These are phyloP conservation scores for Clohesyomyces aquaticus DNA, from an alignment of 495 filamentous ascomycete genomes.

Conservation along the genomic window DNA sequence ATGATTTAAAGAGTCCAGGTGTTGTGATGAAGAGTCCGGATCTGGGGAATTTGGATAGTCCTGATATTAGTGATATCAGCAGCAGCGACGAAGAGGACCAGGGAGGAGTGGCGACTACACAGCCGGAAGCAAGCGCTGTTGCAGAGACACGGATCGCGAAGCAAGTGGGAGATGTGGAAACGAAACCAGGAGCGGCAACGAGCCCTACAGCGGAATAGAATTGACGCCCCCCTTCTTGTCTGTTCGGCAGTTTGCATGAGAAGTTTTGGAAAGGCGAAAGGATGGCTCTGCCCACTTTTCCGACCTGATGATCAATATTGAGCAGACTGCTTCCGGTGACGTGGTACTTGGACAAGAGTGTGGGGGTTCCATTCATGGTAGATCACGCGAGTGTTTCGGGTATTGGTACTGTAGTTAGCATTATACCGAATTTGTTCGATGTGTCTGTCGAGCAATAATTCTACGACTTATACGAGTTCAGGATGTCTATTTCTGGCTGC, in stretches of 20 bases:
- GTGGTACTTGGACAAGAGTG: not conserved
- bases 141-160: no score
- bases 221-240: not conserved
- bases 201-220: not conserved
- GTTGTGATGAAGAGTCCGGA: constrained; percentile 48
- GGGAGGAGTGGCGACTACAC: constrained; percentile 8
- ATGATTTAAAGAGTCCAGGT: constrained; percentile 29
- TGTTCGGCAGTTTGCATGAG: no score
- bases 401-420: not conserved
- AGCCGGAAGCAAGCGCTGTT: no score
- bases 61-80: constrained; percentile 39
- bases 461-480: no score
- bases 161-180: not conserved
- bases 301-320: no score
- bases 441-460: not conserved
- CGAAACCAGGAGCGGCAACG: not conserved
- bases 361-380: not conserved
- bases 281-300: no score
- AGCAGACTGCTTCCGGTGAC: no score
- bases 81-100: constrained; percentile 38
- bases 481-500: not conserved
- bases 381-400: no score
- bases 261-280: no score
- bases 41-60: constrained; percentile 43
- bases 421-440: not conserved